A percentile compares a stretch with the other conserved stretches of the same genome.
phyloP scores from a whole-genome alignment of 148 eudicot genomes.

The Camellia lanceoleosa region DNA sequence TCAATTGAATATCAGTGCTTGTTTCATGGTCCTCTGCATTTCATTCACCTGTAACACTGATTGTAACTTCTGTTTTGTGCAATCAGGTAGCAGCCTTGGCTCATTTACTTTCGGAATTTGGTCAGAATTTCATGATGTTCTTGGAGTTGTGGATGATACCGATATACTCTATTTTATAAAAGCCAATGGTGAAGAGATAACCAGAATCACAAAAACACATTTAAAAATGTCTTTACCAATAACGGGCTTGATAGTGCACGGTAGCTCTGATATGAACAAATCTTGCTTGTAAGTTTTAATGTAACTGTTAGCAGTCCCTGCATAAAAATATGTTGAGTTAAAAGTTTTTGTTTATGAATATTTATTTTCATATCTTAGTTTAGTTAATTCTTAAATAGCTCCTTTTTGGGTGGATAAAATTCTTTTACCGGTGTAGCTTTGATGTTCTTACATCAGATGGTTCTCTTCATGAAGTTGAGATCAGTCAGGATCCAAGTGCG shows the following conservation, averaged over 20 bases:
- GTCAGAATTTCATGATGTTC: conserved; percentile 89
- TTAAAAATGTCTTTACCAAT: conserved; percentile 56
- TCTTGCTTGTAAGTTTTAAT: conserved; percentile 68
- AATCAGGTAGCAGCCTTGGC: conserved; percentile 47
- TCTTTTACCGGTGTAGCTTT: conserved; percentile 75
- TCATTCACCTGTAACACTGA: neutral
- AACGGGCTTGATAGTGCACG: conserved; percentile 59
- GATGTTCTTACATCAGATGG: conserved; percentile 77
- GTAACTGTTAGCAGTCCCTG: neutral
- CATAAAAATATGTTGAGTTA: conserved; percentile 4
- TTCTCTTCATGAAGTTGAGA: conserved; percentile 69
- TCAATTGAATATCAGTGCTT: neutral
- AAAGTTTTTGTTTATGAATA: neutral
- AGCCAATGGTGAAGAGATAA: conserved; percentile 90
- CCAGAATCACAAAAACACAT: conserved; percentile 60
- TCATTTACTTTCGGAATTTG: conserved; percentile 68
- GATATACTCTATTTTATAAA: conserved; percentile 72
- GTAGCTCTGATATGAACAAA: conserved; percentile 41
- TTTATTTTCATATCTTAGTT: neutral
- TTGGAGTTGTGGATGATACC: conserved; percentile 68
- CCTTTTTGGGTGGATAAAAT: conserved; percentile 7
- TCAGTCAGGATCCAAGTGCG: conserved; percentile 73
- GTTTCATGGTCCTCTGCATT: neutral
- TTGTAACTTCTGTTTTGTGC: conserved; percentile 15
- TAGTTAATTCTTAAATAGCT: neutral